These are phyloP conservation scores for Neurospora terricola DNA, from an alignment of 495 filamentous ascomycete genomes.

Conservation along the genomic window DNA sequence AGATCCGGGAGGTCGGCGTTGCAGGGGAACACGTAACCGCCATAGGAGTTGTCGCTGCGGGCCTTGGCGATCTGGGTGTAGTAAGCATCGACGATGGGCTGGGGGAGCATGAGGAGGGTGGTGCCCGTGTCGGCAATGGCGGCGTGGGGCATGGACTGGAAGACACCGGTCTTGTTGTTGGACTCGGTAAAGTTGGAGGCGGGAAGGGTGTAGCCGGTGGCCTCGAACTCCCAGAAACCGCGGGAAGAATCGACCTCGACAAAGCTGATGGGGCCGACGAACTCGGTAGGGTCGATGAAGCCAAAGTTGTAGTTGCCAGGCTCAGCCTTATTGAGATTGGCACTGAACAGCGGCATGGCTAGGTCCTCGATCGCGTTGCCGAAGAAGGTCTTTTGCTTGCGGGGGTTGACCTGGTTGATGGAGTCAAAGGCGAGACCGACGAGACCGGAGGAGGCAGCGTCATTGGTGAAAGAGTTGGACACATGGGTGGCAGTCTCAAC, in stretches of 20 bases:
- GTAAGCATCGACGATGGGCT: conserved; percentile 51
- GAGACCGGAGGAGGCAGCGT: conserved; percentile 55
- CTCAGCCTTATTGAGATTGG: conserved; percentile 49
- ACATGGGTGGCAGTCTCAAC: conserved; percentile 61
- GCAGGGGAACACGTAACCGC: conserved; percentile 41
- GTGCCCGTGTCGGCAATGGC: conserved; percentile 56
- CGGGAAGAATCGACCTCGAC: conserved; percentile 46
- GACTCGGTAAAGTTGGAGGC: conserved; percentile 16
- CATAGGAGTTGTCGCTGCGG: conserved; percentile 31
- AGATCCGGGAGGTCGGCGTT: conserved; percentile 24
- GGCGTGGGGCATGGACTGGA: conserved; percentile 47
- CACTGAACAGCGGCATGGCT: conserved; percentile 59
- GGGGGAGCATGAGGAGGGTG: conserved; percentile 58
- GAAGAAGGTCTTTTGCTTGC: conserved; percentile 61
- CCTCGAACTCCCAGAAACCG: conserved; percentile 69
- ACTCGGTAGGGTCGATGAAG: conserved; percentile 36
- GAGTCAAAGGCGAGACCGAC: conserved; percentile 65
- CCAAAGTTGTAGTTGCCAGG: conserved; percentile 19
- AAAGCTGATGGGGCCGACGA: conserved; percentile 51
- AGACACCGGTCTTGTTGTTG: conserved; percentile 30
- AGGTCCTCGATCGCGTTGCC: conserved; percentile 54
- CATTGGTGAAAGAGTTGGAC: conserved; percentile 51
- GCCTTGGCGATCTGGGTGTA: conserved; percentile 55
- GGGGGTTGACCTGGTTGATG: conserved; percentile 62
- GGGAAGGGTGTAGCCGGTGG: conserved; percentile 51